Evolutionary conservation across 2,329 filamentous ascomycete genomes (phyloP).

Genomic region (Botrytis elliptica): DNA sequence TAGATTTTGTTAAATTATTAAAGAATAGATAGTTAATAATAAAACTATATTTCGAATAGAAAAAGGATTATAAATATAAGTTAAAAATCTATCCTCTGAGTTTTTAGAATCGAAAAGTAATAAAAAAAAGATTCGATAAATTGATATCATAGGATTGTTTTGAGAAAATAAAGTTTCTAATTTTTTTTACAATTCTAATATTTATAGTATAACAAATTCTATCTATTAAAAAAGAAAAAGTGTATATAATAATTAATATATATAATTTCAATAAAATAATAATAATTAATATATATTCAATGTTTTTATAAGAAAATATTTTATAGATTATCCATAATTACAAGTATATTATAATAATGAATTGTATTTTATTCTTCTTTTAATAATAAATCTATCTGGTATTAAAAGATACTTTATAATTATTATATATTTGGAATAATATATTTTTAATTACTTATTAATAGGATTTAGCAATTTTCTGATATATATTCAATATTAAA

Average conservation of each 20-base stretch:
- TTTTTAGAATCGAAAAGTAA: not conserved
- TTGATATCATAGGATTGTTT: not conserved
- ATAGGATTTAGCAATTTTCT: too few relatives aligned
- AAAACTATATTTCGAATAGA: not conserved
- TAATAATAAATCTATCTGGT: too few relatives aligned
- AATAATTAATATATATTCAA: not conserved
- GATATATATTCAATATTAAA: too few relatives aligned
- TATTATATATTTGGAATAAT: too few relatives aligned
- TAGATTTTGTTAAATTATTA: not conserved
- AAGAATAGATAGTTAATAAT: not conserved
- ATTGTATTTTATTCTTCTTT: not conserved
- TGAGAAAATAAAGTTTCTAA: not conserved
- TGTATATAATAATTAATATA: not conserved
- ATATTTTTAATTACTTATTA: too few relatives aligned
- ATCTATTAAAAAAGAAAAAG: not conserved
- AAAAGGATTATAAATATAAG: not conserved
- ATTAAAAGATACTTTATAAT: too few relatives aligned
- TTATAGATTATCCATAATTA: not conserved
- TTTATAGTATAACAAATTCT: not conserved
- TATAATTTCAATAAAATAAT: not conserved
- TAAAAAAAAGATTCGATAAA: not conserved
- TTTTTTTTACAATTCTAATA: not conserved
- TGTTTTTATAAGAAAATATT: not conserved
- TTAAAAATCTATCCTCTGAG: not conserved
- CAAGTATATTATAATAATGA: not conserved